These are phyloP conservation scores for Sclerotinia glacialis DNA, from an alignment of 2,329 filamentous ascomycete species.

Conservation along the genomic window DNA sequence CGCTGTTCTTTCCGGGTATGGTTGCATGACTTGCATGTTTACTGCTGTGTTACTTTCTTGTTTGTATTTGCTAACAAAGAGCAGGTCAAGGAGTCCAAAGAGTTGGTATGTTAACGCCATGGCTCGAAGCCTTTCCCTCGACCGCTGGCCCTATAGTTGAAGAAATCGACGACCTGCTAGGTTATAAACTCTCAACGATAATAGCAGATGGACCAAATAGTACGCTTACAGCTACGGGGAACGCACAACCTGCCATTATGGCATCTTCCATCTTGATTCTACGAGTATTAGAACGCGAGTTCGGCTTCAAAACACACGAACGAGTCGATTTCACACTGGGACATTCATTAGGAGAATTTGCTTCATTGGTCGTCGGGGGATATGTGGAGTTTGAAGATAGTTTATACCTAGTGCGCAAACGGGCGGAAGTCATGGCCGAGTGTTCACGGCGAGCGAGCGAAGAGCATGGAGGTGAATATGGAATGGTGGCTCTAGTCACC, in stretches of 20 bases:
- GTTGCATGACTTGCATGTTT: constrained; percentile 1
- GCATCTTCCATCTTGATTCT: constrained; percentile 88
- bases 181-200: constrained; percentile 70
- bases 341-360: constrained; percentile 91
- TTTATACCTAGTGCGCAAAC: constrained; percentile 69
- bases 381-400: constrained; percentile 77
- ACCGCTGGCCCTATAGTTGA: constrained; percentile 76
- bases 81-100: constrained; percentile 84
- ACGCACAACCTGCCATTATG: constrained; percentile 95
- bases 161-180: constrained; percentile 77
- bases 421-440: constrained; percentile 79
- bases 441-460: constrained; percentile 66
- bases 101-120: constrained; percentile 81
- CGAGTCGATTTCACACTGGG: constrained; percentile 81
- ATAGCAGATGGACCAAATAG: constrained; percentile 79
- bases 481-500: constrained; percentile 91
- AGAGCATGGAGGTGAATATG: constrained; percentile 75
- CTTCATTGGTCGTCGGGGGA: constrained; percentile 80
- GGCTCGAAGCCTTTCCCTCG: constrained; percentile 80
- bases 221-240: constrained; percentile 74
- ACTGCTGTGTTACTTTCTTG: background rate
- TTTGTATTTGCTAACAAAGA: constrained; percentile 1
- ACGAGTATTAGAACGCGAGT: constrained; percentile 80
- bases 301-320: constrained; percentile 68
- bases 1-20: constrained; percentile 43